Evolutionary conservation across 2,329 filamentous ascomycete genomes (phyloP), one percentile per base, ranked within the genome.

Genomic region (Penicillium fuscoglaucum): DNA sequence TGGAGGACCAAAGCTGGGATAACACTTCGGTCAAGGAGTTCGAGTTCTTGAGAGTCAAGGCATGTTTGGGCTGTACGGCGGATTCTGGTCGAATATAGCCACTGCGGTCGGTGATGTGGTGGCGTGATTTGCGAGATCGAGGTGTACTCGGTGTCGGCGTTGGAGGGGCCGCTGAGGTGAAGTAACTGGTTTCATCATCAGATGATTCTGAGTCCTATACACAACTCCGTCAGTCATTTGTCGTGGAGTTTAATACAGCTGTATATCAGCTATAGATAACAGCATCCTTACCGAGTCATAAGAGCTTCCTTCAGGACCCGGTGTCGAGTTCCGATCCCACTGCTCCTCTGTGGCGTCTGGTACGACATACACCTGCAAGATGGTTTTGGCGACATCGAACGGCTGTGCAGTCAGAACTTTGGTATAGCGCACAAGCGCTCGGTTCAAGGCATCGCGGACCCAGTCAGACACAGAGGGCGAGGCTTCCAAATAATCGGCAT

Each of bases 321-420:
- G 61, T 45, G 62, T 67, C 35, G 67, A 65, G 21, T 62, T 69
- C 57, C 67, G 70, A 49, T 70, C 67, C 53, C 63, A 71, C 55
- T 67, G 67, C 52, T 67, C 68, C 40, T 72, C 72, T 31, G 73
- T 68, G 26, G 71, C 72, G 54, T 71, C 75, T 10, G 75, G 73
- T 39, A 79, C 79, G 52, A 84, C 77, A 63, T 85, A 86, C 52
- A 92, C 86, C 77, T 99, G 95, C 67, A 99, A 79, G 56, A 98
- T 85, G 15, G 89, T 95, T 83, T 97, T 98, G 70, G 93, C 92
- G 58, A 97, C 93, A 80, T 98, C 95, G 74, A 99, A 98, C 15
- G 95, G 95, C 77, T 99, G 95, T 54, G 91, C 90, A 72, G 96
- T 87, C 70, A 98, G 76, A 26, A 96, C 88, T 58, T 89, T 91